Percentiles rank a stretch among this genome's conserved stretches.
Conservation (phyloP, 208 protist species). For the Novymonas esmeraldas region DNA sequence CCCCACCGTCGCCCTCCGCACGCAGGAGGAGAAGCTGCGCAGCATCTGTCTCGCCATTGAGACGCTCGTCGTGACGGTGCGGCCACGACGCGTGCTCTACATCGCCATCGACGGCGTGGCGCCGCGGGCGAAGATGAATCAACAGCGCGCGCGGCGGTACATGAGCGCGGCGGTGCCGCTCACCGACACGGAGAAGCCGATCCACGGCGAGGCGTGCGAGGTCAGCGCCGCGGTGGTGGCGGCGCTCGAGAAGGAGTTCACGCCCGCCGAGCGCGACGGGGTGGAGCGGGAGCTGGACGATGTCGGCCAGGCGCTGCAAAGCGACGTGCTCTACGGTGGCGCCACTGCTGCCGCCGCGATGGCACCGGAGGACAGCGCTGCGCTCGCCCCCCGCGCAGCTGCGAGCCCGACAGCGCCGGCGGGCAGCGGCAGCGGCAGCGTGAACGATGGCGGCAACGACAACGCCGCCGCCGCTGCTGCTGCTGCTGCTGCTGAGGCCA, state of each 20-base stretch:
- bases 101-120: constrained; percentile 98
- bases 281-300: constrained; percentile 59
- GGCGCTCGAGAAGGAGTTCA: constrained; percentile 54
- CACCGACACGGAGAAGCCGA: constrained; percentile 21
- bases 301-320: constrained; percentile 37
- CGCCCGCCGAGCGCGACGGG: constrained; percentile 34
- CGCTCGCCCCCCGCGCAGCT: too few species aligned
- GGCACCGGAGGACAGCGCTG: too few species aligned
- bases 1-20: constrained; percentile 51
- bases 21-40: constrained; percentile 75
- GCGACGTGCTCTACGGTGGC: constrained; percentile 63
- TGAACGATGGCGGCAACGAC: background rate
- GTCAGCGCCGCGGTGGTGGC: constrained; percentile 30
- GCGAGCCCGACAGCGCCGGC: too few species aligned
- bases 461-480: background rate
- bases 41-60: constrained; percentile 97
- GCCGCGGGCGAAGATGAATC: constrained; percentile 99
- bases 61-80: constrained; percentile 93
- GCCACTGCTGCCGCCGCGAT: background rate
- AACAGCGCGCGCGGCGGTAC: constrained; percentile 96
- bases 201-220: constrained; percentile 5
- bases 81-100: constrained; percentile 96
- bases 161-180: constrained; percentile 59
- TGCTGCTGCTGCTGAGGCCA: background rate
- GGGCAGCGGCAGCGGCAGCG: background rate